These are phyloP conservation scores for Syzygium aqueum DNA, from an alignment of 345 rosid species.

Conservation along the genomic window DNA sequence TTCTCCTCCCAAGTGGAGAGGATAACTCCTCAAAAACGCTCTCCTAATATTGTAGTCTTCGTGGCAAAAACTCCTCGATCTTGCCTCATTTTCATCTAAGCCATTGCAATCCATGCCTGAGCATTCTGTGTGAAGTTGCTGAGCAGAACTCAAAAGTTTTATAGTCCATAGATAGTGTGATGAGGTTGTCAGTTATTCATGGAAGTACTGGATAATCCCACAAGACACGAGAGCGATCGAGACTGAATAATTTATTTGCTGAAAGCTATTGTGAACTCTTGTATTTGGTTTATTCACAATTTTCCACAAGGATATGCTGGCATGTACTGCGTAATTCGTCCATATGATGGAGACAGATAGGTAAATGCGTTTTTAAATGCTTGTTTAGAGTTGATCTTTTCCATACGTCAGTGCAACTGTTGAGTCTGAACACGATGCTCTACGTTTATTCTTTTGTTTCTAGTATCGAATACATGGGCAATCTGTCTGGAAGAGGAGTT, in stretches of 20 bases:
- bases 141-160: neutral
- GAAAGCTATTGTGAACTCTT: conserved; percentile 7
- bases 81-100: conserved; percentile 14
- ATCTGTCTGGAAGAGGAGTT: neutral
- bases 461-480: neutral
- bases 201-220: neutral
- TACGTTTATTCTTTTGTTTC: neutral
- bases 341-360: neutral
- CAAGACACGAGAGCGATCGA: neutral
- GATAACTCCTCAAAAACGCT: conserved; percentile 50
- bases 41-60: conserved; percentile 37
- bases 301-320: neutral
- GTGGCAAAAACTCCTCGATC: conserved; percentile 25
- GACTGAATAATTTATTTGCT: neutral
- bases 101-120: conserved; percentile 6
- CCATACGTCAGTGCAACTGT: neutral
- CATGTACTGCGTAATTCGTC: neutral
- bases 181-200: neutral
- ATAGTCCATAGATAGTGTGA: neutral
- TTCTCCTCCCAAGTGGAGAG: conserved; percentile 32
- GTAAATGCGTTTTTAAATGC: neutral
- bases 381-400: neutral
- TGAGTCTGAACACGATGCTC: neutral
- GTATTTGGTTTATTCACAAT: conserved; percentile 4
- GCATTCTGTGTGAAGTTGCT: neutral